These are phyloP conservation scores for Rhizopus delemar DNA, from an alignment of 371 early-diverging fungal genomes.

Conservation along the genomic window DNA sequence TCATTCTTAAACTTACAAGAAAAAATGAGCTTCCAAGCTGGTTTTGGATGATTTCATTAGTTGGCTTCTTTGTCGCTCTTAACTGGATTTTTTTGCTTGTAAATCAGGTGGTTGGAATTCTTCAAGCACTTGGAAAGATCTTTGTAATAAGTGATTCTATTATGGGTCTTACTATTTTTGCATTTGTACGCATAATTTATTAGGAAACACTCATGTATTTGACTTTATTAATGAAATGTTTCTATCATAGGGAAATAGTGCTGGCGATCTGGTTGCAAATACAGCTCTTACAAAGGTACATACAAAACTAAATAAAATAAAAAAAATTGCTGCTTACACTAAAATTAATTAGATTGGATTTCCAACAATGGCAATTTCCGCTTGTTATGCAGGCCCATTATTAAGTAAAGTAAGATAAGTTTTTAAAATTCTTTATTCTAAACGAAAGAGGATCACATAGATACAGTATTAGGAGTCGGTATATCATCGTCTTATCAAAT, in stretches of 20 bases:
- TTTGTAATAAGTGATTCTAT: conserved; percentile 80
- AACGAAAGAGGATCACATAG: conserved; percentile 24
- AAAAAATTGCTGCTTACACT: not conserved
- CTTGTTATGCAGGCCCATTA: conserved; percentile 85
- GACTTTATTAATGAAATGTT: not conserved
- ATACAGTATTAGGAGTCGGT: conserved; percentile 79
- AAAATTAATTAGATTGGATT: conserved; percentile 62
- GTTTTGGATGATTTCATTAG: conserved; percentile 56
- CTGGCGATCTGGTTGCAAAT: conserved; percentile 85
- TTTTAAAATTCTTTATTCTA: not conserved
- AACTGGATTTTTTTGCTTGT: conserved; percentile 82
- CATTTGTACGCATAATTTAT: conserved; percentile 52
- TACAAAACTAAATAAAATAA: too few species aligned
- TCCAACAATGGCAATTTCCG: conserved; percentile 84
- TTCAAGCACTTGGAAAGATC: conserved; percentile 78
- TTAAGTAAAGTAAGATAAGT: conserved; percentile 53
- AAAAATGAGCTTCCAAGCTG: conserved; percentile 38
- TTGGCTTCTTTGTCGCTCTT: conserved; percentile 73
- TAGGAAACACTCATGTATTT: not conserved
- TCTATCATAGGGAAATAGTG: conserved; percentile 69
- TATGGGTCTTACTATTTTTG: conserved; percentile 82
- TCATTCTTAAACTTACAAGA: conserved; percentile 25
- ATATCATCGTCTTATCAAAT: conserved; percentile 62
- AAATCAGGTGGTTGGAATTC: conserved; percentile 77
- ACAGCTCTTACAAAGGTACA: conserved; percentile 71